Percentiles rank a stretch among this genome's conserved stretches.
Conservation (phyloP, 805 yeast genomes). For the Metschnikowia baotianmanensis region DNA sequence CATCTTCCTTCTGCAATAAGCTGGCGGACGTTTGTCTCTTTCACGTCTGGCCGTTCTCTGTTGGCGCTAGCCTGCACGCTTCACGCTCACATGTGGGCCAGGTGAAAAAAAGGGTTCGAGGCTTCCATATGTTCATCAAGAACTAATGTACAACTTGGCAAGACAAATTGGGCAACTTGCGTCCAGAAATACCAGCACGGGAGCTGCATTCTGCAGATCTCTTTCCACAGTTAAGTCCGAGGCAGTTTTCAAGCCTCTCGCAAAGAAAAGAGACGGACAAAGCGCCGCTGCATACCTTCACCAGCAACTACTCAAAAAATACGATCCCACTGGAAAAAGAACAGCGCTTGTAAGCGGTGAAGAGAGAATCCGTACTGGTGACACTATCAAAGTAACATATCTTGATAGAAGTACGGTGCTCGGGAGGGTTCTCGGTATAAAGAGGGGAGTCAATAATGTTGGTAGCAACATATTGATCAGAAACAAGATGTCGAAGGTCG, state of each 20-base stretch:
- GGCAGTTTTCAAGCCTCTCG: conserved; percentile 50
- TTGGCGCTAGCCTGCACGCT: conserved; percentile 13
- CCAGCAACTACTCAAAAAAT: conserved; percentile 49
- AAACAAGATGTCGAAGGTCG: conserved; percentile 77
- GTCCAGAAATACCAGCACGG: conserved; percentile 1
- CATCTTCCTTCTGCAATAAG: no score
- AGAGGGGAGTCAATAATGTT: conserved; percentile 56
- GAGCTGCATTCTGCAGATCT: neutral
- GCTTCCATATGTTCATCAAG: neutral
- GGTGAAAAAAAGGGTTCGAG: neutral
- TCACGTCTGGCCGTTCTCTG: no score
- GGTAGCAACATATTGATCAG: conserved; percentile 79
- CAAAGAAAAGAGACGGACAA: conserved; percentile 47
- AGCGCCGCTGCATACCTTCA: conserved; percentile 45
- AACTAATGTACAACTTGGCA: conserved; percentile 10
- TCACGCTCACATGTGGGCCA: conserved; percentile 1
- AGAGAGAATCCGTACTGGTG: conserved; percentile 71
- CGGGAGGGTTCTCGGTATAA: conserved; percentile 78
- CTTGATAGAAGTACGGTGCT: conserved; percentile 63
- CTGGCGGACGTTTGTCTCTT: no score
- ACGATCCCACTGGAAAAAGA: conserved; percentile 75
- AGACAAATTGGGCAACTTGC: conserved; percentile 4
- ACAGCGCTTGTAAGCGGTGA: conserved; percentile 49
- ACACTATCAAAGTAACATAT: conserved; percentile 72
- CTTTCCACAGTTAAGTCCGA: conserved; percentile 5